phyloP scores from a whole-genome alignment of 805 yeast genomes.

The Spathaspora hagerdaliae region DNA sequence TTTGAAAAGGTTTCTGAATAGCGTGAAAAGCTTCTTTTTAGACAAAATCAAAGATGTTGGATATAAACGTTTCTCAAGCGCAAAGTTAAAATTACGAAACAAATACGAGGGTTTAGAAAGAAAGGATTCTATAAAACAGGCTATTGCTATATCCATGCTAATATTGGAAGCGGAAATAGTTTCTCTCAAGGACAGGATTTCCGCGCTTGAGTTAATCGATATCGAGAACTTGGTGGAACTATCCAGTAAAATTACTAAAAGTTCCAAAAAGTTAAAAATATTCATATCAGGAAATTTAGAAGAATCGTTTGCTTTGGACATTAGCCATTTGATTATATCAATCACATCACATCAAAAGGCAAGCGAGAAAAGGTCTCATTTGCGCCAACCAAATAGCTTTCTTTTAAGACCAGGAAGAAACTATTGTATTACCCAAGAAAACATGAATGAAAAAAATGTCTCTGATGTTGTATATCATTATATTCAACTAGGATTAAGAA shows the following conservation, averaged over 20 bases:
- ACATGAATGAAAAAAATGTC: constrained; percentile 43
- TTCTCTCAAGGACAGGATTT: constrained; percentile 51
- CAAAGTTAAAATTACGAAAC: constrained; percentile 45
- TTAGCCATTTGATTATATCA: constrained; percentile 16
- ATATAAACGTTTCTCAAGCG: constrained; percentile 36
- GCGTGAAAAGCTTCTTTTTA: constrained; percentile 19
- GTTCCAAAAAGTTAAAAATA: constrained; percentile 32
- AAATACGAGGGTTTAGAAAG: constrained; percentile 42
- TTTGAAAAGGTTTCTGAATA: constrained; percentile 26
- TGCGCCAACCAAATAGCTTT: constrained; percentile 34
- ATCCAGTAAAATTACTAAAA: constrained; percentile 19
- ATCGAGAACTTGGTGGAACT: constrained; percentile 27
- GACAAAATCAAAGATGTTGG: constrained; percentile 8
- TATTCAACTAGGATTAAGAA: constrained; percentile 53
- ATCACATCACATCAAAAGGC: constrained; percentile 21
- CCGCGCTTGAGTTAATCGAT: constrained; percentile 50
- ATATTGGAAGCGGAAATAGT: constrained; percentile 55
- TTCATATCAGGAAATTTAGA: constrained; percentile 50
- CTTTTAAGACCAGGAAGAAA: constrained; percentile 9
- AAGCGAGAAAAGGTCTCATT: background rate
- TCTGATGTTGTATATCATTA: constrained; percentile 50
- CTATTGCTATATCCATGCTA: constrained; percentile 47
- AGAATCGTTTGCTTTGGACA: constrained; percentile 11
- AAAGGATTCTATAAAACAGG: constrained; percentile 44
- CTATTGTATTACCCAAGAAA: constrained; percentile 22